phyloP scores from a whole-genome alignment of 495 filamentous ascomycete species.

The Niebla homalea region DNA sequence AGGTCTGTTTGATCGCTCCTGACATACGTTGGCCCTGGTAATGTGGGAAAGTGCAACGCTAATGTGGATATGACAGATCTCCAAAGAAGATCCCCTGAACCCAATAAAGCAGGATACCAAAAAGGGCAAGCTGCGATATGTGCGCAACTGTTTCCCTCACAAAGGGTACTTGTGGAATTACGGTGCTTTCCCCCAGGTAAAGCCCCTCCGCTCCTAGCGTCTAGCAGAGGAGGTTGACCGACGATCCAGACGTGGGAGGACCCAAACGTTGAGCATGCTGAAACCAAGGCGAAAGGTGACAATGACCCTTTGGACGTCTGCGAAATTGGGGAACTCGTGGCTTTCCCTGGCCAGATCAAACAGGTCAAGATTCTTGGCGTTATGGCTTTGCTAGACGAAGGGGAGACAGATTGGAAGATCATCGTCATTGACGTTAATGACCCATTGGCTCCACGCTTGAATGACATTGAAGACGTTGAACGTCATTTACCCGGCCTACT shows the following conservation, averaged over 20 bases:
- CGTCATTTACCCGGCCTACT: slow-evolving; percentile 93
- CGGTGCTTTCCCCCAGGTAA: slow-evolving; percentile 93
- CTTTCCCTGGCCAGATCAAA: slow-evolving; percentile 90
- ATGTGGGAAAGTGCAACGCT: background rate
- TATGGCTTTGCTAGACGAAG: slow-evolving; percentile 98
- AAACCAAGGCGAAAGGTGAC: slow-evolving; percentile 99
- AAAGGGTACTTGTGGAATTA: slow-evolving; percentile 99
- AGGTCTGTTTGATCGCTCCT: slow-evolving; percentile 42
- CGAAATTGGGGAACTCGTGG: slow-evolving; percentile 97
- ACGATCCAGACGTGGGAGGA: slow-evolving; percentile 89
- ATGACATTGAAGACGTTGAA: slow-evolving; percentile 99
- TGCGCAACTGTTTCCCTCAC: slow-evolving; percentile 99
- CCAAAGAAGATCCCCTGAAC: slow-evolving; percentile 91
- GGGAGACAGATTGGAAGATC: slow-evolving; percentile 99
- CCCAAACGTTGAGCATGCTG: slow-evolving; percentile 84
- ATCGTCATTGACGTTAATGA: slow-evolving; percentile 99
- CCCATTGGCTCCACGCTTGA: slow-evolving; percentile 87
- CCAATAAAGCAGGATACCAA: slow-evolving; percentile 73
- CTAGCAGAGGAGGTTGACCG: background rate
- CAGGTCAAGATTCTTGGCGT: slow-evolving; percentile 99
- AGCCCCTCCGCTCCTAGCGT: slow-evolving; percentile 10
- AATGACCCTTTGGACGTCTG: slow-evolving; percentile 99
- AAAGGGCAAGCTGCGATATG: slow-evolving; percentile 56
- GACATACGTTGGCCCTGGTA: background rate
- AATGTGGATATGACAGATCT: slow-evolving; percentile 48